These are phyloP conservation scores for Stachybotrys echinatus DNA, from an alignment of 2,329 filamentous ascomycete species.

Conservation along the genomic window DNA sequence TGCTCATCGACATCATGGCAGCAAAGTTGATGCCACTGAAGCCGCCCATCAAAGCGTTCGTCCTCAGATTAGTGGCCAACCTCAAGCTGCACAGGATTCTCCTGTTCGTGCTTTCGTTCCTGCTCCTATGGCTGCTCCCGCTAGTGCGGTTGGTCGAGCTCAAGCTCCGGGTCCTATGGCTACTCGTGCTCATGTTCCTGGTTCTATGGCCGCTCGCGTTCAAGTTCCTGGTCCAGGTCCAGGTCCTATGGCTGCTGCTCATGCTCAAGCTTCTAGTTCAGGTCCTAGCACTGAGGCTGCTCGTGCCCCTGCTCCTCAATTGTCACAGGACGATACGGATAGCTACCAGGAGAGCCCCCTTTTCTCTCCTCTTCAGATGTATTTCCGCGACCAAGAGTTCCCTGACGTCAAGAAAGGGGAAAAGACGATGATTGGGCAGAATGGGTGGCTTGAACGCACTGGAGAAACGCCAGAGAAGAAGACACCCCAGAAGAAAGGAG, in stretches of 20 bases:
- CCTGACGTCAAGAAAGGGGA: slow-evolving; percentile 33
- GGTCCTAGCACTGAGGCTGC: slow-evolving; percentile 5
- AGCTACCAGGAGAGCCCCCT: slow-evolving; percentile 13
- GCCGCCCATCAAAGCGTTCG: not conserved
- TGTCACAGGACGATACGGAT: not conserved
- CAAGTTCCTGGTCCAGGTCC: too few relatives aligned
- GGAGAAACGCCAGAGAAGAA: slow-evolving; percentile 15
- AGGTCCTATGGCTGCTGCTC: too few relatives aligned
- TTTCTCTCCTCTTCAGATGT: slow-evolving; percentile 38
- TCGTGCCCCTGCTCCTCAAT: slow-evolving; percentile 9
- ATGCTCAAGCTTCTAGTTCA: too few relatives aligned
- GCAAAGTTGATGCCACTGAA: slow-evolving; percentile 23
- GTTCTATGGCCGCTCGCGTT: too few relatives aligned
- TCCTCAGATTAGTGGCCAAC: not conserved
- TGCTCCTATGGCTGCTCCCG: slow-evolving; percentile 5
- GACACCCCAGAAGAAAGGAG: slow-evolving; percentile 28
- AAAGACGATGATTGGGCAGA: slow-evolving; percentile 49
- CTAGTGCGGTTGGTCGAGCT: too few relatives aligned
- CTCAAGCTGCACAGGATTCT: slow-evolving; percentile 6
- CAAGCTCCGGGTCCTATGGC: too few relatives aligned
- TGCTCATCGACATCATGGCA: slow-evolving; percentile 15
- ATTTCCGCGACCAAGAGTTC: slow-evolving; percentile 33
- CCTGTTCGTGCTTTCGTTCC: slow-evolving; percentile 6
- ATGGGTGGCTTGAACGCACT: slow-evolving; percentile 51
- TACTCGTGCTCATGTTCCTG: too few relatives aligned